Evolutionary conservation across 2,329 filamentous ascomycete genomes (phyloP), one percentile per base, ranked within the genome.

Genomic region (Pseudogymnoascus sp.): DNA sequence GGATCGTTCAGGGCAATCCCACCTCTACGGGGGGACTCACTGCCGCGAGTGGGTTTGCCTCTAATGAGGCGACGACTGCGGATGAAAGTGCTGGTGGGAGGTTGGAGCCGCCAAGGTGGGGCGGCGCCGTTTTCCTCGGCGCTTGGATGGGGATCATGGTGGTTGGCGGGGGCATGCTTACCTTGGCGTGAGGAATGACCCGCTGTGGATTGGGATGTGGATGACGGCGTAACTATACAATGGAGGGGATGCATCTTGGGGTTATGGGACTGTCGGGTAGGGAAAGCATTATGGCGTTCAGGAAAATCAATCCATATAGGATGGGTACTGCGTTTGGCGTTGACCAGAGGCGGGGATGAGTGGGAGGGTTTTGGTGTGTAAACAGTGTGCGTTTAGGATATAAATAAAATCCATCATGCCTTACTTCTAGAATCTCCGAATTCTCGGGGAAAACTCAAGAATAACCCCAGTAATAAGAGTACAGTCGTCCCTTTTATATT

Each of bases 161-260:
- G 67, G 62, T 75, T 28, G 75, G 74, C 14, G 73, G 74, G 16
- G 74, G 75, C 4, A 65, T 75, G 33, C 73, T 75, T 62, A 62
- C 72, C 35, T 56, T 69, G 31, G 68, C 61, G 62, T 61, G 31
- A 26, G 14, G 31, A 46, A 19, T 53, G 26, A 10, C 41, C 56
- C 43, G 16, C 41, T 62, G 62, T 59, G 61, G 37, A 46, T 65
- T 63, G 64, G 64, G 66, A 67, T 67, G 61, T 65, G 63, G 50
- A 56, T 56, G 28, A 56, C n/a, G 10, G 28, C 50, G 16, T 33
- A 33, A 56, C 28, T 33, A 12, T 33, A 56, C 26, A 33, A 33
- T 33, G 26, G 10, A 12, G 6, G 50, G 50, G 28, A 56, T 6
- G 14, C 50, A 33, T 33, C 4, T 46, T 16, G 33, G 50, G 50